These are phyloP conservation scores for Fusarium sp. DNA, from an alignment of 2,329 filamentous ascomycete species.

Conservation along the genomic window DNA sequence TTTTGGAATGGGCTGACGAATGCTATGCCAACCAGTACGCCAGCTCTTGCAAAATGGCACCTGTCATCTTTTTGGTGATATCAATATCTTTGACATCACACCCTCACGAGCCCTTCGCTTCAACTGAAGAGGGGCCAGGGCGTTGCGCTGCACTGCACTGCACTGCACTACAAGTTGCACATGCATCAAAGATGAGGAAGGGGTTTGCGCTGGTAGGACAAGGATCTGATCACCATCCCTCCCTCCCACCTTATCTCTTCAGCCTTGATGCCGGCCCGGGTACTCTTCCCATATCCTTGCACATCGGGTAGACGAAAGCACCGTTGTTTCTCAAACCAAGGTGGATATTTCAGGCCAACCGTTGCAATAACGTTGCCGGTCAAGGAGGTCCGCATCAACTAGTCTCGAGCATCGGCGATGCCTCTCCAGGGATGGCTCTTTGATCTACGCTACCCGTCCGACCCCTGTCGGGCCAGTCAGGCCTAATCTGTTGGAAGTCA, in stretches of 20 bases:
- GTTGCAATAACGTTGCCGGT: not conserved
- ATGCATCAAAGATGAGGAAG: constrained; percentile 21
- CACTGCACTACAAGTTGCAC: constrained; percentile 13
- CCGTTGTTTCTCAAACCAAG: not conserved
- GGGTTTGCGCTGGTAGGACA: not conserved
- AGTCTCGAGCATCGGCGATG: not conserved
- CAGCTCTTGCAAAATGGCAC: constrained; percentile 25
- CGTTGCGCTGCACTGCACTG: too few relatives aligned
- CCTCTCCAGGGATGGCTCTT: constrained; percentile 5
- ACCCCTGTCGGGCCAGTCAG: constrained; percentile 9
- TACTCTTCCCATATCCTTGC: constrained; percentile 13
- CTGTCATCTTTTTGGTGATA: constrained; percentile 23
- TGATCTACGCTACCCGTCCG: constrained; percentile 25
- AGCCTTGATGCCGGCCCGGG: constrained; percentile 22
- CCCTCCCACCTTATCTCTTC: constrained; percentile 23
- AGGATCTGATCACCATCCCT: constrained; percentile 29
- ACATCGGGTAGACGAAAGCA: not conserved
- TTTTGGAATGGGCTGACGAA: constrained; percentile 30
- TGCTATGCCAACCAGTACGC: constrained; percentile 13
- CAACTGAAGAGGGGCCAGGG: not conserved
- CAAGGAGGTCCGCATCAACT: not conserved
- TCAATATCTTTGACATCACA: constrained; percentile 39
- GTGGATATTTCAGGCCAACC: not conserved
- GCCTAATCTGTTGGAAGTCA: constrained; percentile 1
- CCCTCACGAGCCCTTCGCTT: constrained; percentile 18